Conservation (phyloP, 129 eudicot species). For the Logfia minima region DNA sequence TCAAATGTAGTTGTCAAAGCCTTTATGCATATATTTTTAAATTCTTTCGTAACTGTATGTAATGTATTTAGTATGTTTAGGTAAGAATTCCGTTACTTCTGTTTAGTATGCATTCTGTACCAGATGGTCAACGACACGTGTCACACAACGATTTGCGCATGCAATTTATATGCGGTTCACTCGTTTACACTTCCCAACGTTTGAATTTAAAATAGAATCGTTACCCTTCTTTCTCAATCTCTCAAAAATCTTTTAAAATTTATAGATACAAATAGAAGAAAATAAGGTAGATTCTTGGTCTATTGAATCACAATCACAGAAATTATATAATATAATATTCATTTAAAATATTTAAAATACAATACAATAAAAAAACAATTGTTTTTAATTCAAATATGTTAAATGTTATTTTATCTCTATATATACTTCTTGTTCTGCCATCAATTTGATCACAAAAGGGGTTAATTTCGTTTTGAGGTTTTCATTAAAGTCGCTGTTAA, state of each 20-base stretch:
- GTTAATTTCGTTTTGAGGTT: constrained; percentile 22
- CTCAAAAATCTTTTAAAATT: constrained; percentile 15
- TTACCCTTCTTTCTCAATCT: constrained; percentile 21
- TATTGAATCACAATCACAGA: constrained; percentile 23
- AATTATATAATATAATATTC: not conserved
- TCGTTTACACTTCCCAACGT: constrained; percentile 34
- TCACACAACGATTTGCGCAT: not conserved
- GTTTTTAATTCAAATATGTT: constrained; percentile 2
- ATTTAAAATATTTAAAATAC: not conserved
- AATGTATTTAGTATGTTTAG: no score
- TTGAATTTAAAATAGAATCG: not conserved
- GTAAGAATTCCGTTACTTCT: constrained; percentile 22
- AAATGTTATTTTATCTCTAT: constrained; percentile 20
- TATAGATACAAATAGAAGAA: not conserved
- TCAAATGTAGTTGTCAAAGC: no score
- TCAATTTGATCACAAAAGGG: constrained; percentile 21
- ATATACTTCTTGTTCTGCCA: constrained; percentile 24
- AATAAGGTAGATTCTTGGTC: constrained; percentile 31
- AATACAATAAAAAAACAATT: constrained; percentile 1
- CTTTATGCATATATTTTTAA: no score
- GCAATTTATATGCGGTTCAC: constrained; percentile 21
- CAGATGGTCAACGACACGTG: constrained; percentile 24
- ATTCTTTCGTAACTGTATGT: no score
- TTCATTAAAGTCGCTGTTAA: not conserved
- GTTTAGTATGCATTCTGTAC: not conserved